Conservation (phyloP, 768 basidiomycete species). For the Termitomyces sp. region DNA sequence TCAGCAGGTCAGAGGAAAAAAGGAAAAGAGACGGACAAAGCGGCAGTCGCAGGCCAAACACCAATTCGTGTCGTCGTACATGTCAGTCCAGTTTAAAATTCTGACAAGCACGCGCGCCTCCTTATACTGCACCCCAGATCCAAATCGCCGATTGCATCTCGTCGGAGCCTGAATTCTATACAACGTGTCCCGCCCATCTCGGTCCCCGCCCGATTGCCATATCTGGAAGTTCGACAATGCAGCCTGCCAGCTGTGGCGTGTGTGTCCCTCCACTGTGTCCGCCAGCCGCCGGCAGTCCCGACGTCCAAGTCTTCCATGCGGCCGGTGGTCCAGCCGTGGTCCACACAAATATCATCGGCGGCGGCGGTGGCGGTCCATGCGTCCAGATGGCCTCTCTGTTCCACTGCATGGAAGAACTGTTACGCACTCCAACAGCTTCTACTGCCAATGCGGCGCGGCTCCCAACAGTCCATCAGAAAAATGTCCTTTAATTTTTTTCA, state of each 20-base stretch:
- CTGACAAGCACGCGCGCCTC: not conserved
- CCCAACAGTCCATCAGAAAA: not conserved
- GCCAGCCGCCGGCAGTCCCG: not conserved
- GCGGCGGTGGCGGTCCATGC: not conserved
- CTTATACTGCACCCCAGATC: slow-evolving; percentile 8
- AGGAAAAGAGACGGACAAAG: slow-evolving; percentile 36
- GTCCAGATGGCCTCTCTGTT: not conserved
- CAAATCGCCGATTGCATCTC: slow-evolving; percentile 4
- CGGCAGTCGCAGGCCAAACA: slow-evolving; percentile 61
- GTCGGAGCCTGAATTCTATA: not conserved
- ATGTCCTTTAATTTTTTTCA: not conserved
- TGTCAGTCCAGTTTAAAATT: slow-evolving; percentile 7
- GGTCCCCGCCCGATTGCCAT: slow-evolving; percentile 6
- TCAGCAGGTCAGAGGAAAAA: not conserved
- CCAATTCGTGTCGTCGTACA: slow-evolving; percentile 62
- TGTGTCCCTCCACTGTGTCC: not conserved
- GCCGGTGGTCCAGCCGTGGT: not conserved
- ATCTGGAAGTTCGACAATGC: not conserved
- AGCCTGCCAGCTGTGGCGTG: not conserved
- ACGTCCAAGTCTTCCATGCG: not conserved
- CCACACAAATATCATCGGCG: not conserved
- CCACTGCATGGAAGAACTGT: not conserved
- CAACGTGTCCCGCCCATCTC: slow-evolving; percentile 16
- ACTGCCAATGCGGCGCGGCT: not conserved
- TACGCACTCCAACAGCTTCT: not conserved